A percentile compares a stretch with the other conserved stretches of the same genome.
These are phyloP conservation scores for Fagus sylvatica DNA, from an alignment of 306 rosid genomes.

Conservation along the genomic window DNA sequence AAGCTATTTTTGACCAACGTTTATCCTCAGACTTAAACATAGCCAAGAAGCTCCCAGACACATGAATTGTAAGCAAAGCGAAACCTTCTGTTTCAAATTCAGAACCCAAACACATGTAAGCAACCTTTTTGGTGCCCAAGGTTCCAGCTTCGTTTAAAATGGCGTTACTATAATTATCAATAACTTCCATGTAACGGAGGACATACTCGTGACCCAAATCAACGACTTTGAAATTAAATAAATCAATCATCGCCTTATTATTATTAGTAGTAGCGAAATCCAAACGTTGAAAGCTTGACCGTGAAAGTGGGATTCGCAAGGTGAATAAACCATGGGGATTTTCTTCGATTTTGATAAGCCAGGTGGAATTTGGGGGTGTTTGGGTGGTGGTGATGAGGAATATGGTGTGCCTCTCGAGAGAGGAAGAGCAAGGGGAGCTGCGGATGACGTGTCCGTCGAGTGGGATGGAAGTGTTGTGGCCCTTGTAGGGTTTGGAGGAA, in stretches of 20 bases:
- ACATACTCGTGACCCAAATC: constrained; percentile 61
- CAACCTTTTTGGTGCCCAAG: constrained; percentile 73
- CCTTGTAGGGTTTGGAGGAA: constrained; percentile 24
- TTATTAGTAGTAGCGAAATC: constrained; percentile 21
- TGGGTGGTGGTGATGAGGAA: constrained; percentile 25
- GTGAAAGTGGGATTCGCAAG: no score
- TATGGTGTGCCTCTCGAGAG: constrained; percentile 37
- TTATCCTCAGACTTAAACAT: constrained; percentile 52
- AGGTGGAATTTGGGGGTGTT: constrained; percentile 16
- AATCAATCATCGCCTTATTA: constrained; percentile 26
- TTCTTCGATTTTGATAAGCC: constrained; percentile 53
- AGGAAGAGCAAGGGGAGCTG: constrained; percentile 43
- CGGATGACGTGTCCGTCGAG: constrained; percentile 28
- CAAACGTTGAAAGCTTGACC: not conserved
- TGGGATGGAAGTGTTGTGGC: constrained; percentile 34
- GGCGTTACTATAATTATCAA: constrained; percentile 21
- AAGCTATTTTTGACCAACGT: constrained; percentile 53
- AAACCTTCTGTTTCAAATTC: constrained; percentile 26
- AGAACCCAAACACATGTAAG: constrained; percentile 32
- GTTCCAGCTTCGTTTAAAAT: constrained; percentile 29
- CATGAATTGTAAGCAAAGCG: constrained; percentile 64
- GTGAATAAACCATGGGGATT: not conserved
- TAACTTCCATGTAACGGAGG: constrained; percentile 18
- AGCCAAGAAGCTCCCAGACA: constrained; percentile 67
- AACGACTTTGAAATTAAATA: constrained; percentile 24